Base-by-base conservation (phyloP, 805 yeast genomes). In the Yamadazyma paraphyllophila region DNA sequence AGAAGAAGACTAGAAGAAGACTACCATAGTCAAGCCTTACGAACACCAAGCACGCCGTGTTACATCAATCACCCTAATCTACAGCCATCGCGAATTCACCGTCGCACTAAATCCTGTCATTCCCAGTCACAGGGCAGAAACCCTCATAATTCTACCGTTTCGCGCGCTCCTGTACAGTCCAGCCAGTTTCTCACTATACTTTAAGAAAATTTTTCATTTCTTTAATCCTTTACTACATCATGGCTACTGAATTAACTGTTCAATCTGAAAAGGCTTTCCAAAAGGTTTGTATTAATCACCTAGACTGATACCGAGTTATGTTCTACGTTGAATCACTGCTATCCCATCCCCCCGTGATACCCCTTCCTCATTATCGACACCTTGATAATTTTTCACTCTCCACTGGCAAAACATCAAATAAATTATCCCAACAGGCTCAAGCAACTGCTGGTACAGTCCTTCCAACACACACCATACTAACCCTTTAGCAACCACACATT, bases 211-310 rank as follows among this genome's bases (percentile, higher is more conserved):
- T 53, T 51, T 46, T 48, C 52, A 53, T 52, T 47, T 39, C 38
- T 42, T 50, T 37, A 31, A 32, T 25, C 39, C 29, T 36, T 39
- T 43, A 31, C 39, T 51, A 56, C 61, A 81, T 80, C 80, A 94
- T 92, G 98, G 95, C 98, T 75, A 87, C 98, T 79, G 99, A 94
- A 85, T 89, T 94, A 82, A 92, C 97, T 77, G 99, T 94, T 82
- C 99, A 94, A 86, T 87, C 97, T 75, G 99, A 94, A 85, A 92
- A 96, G 82, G 99, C 99, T 90, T 94, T 86, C 96, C 99, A 94
- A 85, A 94, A 94, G 95, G 96, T 88, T 82, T 74, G 95, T 77
- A 63, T 20, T n/a, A 20, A 6, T 20, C 24, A 20, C 24, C 24
- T 20, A 20, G 6, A 20, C 24, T 6, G 6, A 20, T 20, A 20